Conservation (phyloP, 352 stramenopile genomes). For the Phytophthora boehmeriae region DNA sequence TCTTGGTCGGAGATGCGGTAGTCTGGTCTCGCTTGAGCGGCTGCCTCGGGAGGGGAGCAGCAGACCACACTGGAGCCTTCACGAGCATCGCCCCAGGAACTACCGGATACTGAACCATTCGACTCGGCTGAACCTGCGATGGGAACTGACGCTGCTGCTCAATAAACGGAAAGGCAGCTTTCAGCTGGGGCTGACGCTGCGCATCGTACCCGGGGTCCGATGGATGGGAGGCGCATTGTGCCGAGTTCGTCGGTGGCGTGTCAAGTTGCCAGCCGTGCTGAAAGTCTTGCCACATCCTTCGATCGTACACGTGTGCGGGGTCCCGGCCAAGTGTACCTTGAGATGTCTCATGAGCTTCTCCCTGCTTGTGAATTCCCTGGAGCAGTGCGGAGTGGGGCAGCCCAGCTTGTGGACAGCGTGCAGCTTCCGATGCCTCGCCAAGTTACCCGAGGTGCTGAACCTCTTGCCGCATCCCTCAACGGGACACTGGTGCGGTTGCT, state of each 20-base stretch:
- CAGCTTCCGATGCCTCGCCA: conserved; percentile 67
- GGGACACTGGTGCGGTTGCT: conserved; percentile 69
- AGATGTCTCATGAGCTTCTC: conserved; percentile 58
- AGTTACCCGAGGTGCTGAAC: conserved; percentile 78
- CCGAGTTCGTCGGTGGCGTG: conserved; percentile 57
- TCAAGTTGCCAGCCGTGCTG: conserved; percentile 64
- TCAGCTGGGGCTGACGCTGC: conserved; percentile 19
- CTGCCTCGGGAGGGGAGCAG: conserved; percentile 14
- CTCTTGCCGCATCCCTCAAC: conserved; percentile 61
- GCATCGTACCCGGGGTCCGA: conserved; percentile 6
- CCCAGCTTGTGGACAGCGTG: conserved; percentile 59
- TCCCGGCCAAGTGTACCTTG: conserved; percentile 54
- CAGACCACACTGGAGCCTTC: conserved; percentile 26
- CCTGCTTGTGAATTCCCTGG: conserved; percentile 52
- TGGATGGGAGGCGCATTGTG: conserved; percentile 31
- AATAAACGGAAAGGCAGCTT: conserved; percentile 24
- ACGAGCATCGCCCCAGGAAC: conserved; percentile 32
- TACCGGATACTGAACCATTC: conserved; percentile 27
- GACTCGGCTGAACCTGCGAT: conserved; percentile 12
- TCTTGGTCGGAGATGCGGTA: conserved; percentile 46
- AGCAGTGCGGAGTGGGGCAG: conserved; percentile 50
- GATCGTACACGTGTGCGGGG: conserved; percentile 58
- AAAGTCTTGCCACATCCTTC: conserved; percentile 58
- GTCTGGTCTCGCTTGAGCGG: conserved; percentile 13
- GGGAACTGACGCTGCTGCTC: conserved; percentile 27